Conservation (phyloP, 2,329 filamentous ascomycete genomes). For the Penicillium oxalicum region DNA sequence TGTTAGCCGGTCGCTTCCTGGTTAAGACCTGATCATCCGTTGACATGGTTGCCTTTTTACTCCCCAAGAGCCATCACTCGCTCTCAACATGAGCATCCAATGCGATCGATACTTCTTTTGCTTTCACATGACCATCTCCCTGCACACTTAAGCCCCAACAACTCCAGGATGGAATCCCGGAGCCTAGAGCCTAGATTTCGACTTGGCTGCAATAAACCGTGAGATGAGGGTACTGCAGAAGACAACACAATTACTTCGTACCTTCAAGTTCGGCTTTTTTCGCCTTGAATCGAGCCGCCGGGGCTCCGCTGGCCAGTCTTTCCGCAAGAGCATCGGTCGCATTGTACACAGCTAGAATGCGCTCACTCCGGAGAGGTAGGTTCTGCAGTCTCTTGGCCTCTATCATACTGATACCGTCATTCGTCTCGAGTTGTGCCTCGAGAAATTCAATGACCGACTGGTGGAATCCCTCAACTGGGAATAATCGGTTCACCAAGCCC, state of each 20-base stretch:
- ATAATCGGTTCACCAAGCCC: slow-evolving; percentile 45
- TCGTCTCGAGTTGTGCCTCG: slow-evolving; percentile 38
- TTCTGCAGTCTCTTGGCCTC: slow-evolving; percentile 49
- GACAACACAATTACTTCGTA: background rate
- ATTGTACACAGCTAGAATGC: slow-evolving; percentile 45
- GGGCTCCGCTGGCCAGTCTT: slow-evolving; percentile 45
- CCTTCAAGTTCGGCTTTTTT: slow-evolving; percentile 25
- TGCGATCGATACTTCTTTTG: no score
- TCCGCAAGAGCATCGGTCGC: slow-evolving; percentile 45
- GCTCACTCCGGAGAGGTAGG: slow-evolving; percentile 38
- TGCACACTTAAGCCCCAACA: no score
- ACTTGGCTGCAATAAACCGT: background rate
- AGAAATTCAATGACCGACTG: slow-evolving; percentile 38
- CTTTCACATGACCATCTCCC: no score
- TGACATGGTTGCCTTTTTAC: no score
- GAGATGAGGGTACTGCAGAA: background rate
- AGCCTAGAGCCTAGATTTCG: background rate
- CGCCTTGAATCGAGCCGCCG: slow-evolving; percentile 39
- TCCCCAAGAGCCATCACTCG: no score
- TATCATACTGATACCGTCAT: slow-evolving; percentile 50
- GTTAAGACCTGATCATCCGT: no score
- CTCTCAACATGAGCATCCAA: no score
- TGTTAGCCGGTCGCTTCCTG: no score
- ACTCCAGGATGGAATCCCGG: no score
- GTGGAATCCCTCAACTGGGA: slow-evolving; percentile 39